Evolutionary conservation across 1,284 basidiomycete species (phyloP), one percentile per base, ranked within the genome.

Genomic region (Stygiomarasmius scandens): DNA sequence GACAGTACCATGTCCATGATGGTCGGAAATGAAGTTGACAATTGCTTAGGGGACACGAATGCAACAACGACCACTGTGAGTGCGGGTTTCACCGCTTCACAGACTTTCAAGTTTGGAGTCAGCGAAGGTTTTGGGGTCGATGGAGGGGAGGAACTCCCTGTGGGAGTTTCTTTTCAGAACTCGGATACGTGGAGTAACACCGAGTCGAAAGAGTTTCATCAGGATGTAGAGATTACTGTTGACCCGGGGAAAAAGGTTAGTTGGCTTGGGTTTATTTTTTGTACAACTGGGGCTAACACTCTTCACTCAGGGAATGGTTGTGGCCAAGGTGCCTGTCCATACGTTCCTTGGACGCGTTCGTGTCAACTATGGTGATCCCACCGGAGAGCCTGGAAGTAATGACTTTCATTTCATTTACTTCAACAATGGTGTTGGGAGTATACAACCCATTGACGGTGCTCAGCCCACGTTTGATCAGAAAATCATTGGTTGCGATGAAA

Each of bases 111-210:
- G 34, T 50, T 32, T 36, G 49, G 49, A 6, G 49, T 50, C 20
- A 50, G 49, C n/a, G 49, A 32, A n/a, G 49, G 49, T 16, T 50
- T 50, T 27, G 12, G 12, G 8, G 49, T 32, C 6, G 23, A 24
- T 36, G 49, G 49, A 14, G 49, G 49, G 6, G 49, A 29, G 20
- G 49, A 50, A 27, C 27, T 50, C 11, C 49, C 49, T n/a, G 34
- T 50, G 1, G 49, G 49, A 16, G 49, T 36, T 20, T 50, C 49
- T 6, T 50, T 50, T 23, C 20, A 24, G 27, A 50, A 36, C 8
- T 50, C 49, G 20, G 49, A 50, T 50, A 50, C 25, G 10, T 50
- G 49, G 49, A 50, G 49, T 32, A 50, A 50, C 14, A 50, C 49
- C 12, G 49, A 50, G 27, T n/a, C 49, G 23, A 50, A 50, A 32